Evolutionary conservation across 768 basidiomycete species (phyloP), one percentile per base, ranked within the genome.

Genomic region (Coprinopsis strossmayeri): DNA sequence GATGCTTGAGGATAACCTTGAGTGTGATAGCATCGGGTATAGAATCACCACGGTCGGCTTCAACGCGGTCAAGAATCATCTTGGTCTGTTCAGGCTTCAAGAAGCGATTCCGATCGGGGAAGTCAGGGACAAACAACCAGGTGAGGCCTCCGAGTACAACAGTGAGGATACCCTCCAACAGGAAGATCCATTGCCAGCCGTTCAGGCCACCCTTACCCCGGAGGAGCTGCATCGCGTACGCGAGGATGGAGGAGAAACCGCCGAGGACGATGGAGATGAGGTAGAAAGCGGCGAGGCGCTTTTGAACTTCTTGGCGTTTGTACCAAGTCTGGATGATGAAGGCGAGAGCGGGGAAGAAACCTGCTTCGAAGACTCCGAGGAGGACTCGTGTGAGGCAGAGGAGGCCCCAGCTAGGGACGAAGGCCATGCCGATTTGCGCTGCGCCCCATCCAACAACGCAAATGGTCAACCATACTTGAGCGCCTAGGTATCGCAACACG

Each of bases 291-390:
- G 65, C 64, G 7, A 69, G 55, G 15, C 67, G 65, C 37, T 68
- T 71, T 48, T 73, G 70, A 5, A 72, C 69, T 56, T 73, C 72
- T 45, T 69, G 62, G 2, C 71, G 66, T 25, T 63, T 68, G 53
- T 70, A 69, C 69, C 70, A 72, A 7, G 68, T 70, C 0, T 68
- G 66, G 34, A 72, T 66, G 21, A 72, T 67, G 56, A 68, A 72
- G 1, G 69, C 62, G 12, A 71, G 54, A 0, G 65, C 65, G 30
- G 72, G 71, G 55, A 72, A 70, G 56, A 74, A 72, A 5, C 65
- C 68, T 9, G 70, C 68, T 52, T 66, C 65, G 39, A 64, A 64
- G 21, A 52, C 38, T n/a, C 62, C 61, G 23, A 66, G 54, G n/a
- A 61, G 55, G 26, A 63, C 49, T 11, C 61, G 57, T 34, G 59